A percentile compares a stretch with the other conserved stretches of the same genome.
Evolutionary conservation across 2,329 filamentous ascomycete genomes (phyloP).

Genomic region (Cytospora piceicola): DNA sequence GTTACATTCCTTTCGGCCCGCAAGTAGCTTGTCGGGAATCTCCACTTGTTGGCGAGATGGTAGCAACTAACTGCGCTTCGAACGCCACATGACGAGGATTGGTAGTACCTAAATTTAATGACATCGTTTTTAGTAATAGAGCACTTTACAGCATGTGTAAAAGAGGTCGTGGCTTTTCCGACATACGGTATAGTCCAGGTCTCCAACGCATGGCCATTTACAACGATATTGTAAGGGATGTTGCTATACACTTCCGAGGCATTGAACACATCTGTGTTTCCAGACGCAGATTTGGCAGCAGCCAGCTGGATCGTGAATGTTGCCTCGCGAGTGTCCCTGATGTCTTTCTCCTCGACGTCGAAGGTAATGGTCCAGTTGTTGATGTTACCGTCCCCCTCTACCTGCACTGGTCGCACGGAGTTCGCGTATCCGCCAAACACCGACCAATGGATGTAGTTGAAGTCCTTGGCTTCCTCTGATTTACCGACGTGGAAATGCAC

Average conservation of each 20-base stretch:
- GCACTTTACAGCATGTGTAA: not conserved
- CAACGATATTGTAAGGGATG: constrained; percentile 50
- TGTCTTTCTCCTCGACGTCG: constrained; percentile 47
- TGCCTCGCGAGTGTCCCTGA: constrained; percentile 49
- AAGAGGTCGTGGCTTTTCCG: rapidly evolving
- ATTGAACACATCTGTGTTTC: constrained; percentile 64
- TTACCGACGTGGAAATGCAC: constrained; percentile 61
- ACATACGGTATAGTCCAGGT: constrained; percentile 60
- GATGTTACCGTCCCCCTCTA: constrained; percentile 49
- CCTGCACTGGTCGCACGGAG: constrained; percentile 47
- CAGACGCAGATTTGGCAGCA: constrained; percentile 63
- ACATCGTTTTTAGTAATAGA: not conserved
- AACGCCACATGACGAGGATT: constrained; percentile 63
- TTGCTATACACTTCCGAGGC: constrained; percentile 56
- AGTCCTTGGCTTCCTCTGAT: constrained; percentile 51
- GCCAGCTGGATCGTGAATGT: constrained; percentile 67
- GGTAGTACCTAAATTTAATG: constrained; percentile 50
- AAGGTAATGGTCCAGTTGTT: constrained; percentile 66
- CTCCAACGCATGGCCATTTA: constrained; percentile 49
- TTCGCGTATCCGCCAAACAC: constrained; percentile 63
- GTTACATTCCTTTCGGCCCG: constrained; percentile 46
- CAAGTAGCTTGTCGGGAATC: constrained; percentile 54
- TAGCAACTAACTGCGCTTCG: constrained; percentile 65
- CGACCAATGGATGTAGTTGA: constrained; percentile 70
- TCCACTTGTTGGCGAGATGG: constrained; percentile 62